Evolutionary conservation across 768 basidiomycete species (phyloP).

Genomic region (Lentinula lateritia): DNA sequence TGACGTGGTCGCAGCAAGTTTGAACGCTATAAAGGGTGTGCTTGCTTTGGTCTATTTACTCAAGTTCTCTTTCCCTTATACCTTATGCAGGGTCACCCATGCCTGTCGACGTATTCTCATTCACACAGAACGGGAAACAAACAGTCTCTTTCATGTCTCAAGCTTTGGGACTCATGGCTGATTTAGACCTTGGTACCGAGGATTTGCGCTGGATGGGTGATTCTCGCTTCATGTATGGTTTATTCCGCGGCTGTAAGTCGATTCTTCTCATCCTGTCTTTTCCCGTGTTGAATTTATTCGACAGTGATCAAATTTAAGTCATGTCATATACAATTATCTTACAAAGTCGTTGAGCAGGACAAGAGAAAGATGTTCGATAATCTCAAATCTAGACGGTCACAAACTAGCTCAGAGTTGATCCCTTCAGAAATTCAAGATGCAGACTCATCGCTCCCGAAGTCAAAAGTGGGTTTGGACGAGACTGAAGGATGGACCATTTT

Average conservation of each 20-base stretch:
- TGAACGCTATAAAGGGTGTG: constrained; percentile 78
- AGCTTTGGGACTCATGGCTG: constrained; percentile 79
- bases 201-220: constrained; percentile 85
- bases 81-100: constrained; percentile 54
- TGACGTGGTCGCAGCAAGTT: constrained; percentile 63
- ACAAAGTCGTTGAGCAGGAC: constrained; percentile 65
- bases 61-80: not conserved
- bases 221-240: constrained; percentile 69
- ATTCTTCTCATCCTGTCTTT: not conserved
- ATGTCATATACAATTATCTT: constrained; percentile 67
- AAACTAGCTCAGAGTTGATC: constrained; percentile 11
- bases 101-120: constrained; percentile 70
- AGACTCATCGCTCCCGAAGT: constrained; percentile 33
- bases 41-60: not conserved
- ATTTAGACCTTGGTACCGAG: constrained; percentile 80
- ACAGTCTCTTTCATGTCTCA: constrained; percentile 81
- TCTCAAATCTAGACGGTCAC: constrained; percentile 32
- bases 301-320: constrained; percentile 54
- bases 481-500: constrained; percentile 67
- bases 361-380: constrained; percentile 64
- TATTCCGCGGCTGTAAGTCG: constrained; percentile 58
- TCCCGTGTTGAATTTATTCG: not conserved
- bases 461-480: constrained; percentile 37
- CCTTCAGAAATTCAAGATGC: constrained; percentile 9
- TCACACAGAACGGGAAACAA: constrained; percentile 61